A percentile compares a stretch with the other conserved stretches of the same genome.
phyloP scores from a whole-genome alignment of 2,329 filamentous ascomycete species.

The Aspergillus fumigatus region DNA sequence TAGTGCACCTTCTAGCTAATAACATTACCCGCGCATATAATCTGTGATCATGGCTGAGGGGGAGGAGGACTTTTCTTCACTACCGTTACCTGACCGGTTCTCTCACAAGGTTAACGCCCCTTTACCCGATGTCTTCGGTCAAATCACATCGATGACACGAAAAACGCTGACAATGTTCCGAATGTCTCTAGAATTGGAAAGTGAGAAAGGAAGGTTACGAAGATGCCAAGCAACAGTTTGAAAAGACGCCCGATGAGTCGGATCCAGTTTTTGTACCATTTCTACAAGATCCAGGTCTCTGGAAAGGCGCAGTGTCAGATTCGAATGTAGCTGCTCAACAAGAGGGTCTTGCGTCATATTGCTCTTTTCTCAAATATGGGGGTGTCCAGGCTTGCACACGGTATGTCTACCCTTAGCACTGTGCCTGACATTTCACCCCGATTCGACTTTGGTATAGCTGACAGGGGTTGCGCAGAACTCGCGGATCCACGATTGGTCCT shows the following conservation, averaged over 20 bases:
- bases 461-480: conserved; percentile 52
- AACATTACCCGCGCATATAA: neutral
- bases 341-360: conserved; percentile 82
- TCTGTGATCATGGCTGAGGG: conserved; percentile 37
- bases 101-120: conserved; percentile 36
- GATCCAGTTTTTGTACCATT: conserved; percentile 86
- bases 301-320: conserved; percentile 89
- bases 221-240: conserved; percentile 82
- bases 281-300: conserved; percentile 74
- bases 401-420: conserved; percentile 31
- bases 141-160: neutral
- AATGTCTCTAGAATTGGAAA: conserved; percentile 71
- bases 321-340: conserved; percentile 96
- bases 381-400: conserved; percentile 73
- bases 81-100: conserved; percentile 41
- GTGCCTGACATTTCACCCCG: neutral
- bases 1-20: neutral
- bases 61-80: conserved; percentile 41
- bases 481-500: conserved; percentile 66
- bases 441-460: neutral
- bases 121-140: neutral
- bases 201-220: conserved; percentile 93
- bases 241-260: conserved; percentile 75
- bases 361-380: conserved; percentile 87
- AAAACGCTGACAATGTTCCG: conserved; percentile 21